A percentile compares a stretch with the other conserved stretches of the same genome.
phyloP scores from a whole-genome alignment of 805 yeast genomes.

The Brettanomyces bruxellensis region DNA sequence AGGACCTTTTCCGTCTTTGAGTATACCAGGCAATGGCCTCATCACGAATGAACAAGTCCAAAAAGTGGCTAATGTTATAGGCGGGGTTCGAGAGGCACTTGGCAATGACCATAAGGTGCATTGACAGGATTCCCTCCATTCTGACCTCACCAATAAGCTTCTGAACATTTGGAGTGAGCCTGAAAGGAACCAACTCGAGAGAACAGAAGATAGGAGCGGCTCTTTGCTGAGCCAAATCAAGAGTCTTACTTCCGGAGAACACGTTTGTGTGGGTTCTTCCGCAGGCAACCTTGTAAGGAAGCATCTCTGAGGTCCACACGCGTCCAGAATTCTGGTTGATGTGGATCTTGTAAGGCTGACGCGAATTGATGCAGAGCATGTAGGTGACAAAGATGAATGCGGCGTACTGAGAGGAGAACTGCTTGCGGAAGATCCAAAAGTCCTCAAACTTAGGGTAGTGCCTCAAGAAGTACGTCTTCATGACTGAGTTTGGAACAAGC shows the following conservation, averaged over 20 bases:
- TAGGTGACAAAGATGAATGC: constrained; percentile 86
- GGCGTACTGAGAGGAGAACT: constrained; percentile 91
- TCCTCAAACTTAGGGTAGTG: constrained; percentile 77
- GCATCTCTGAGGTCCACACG: constrained; percentile 92
- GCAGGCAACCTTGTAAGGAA: constrained; percentile 74
- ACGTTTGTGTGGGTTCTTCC: constrained; percentile 32
- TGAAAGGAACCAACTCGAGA: constrained; percentile 89
- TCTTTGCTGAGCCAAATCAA: constrained; percentile 41
- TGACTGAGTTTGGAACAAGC: constrained; percentile 75
- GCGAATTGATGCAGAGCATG: constrained; percentile 85
- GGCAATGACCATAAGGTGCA: constrained; percentile 76
- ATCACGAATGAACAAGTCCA: constrained; percentile 92
- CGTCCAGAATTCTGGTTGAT: constrained; percentile 75
- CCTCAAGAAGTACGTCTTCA: constrained; percentile 67
- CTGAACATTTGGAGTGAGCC: constrained; percentile 94
- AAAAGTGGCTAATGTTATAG: constrained; percentile 80
- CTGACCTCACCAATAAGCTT: constrained; percentile 90
- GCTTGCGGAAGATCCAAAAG: constrained; percentile 95
- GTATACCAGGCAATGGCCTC: constrained; percentile 93
- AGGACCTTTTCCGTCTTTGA: constrained; percentile 74
- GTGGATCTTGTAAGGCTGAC: constrained; percentile 91
- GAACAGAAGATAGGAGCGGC: constrained; percentile 82
- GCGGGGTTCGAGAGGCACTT: constrained; percentile 87
- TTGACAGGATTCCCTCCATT: constrained; percentile 83
- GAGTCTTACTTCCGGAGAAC: constrained; percentile 30